Percentiles rank a stretch among this genome's conserved stretches.
These are phyloP conservation scores for Zygotorulaspora mrakii DNA, from an alignment of 1,139 yeast species.

Conservation along the genomic window DNA sequence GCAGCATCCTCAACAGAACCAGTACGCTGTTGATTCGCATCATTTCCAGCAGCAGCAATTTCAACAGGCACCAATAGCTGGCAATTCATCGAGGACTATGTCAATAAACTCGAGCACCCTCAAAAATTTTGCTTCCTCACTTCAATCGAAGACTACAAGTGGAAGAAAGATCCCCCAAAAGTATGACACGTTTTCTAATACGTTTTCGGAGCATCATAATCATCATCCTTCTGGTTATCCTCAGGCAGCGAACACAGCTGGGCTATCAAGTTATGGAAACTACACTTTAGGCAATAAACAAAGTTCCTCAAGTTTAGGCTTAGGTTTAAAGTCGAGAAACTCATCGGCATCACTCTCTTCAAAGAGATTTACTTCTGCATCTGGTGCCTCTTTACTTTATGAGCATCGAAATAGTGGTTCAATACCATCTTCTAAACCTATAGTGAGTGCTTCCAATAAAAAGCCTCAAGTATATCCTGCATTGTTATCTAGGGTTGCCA, in stretches of 20 bases:
- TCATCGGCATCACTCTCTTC: constrained; percentile 37
- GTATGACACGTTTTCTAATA: constrained; percentile 33
- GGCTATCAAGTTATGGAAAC: constrained; percentile 6
- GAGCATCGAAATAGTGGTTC: constrained; percentile 25
- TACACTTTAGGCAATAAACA: constrained; percentile 12
- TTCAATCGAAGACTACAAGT: constrained; percentile 38
- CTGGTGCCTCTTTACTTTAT: constrained; percentile 32
- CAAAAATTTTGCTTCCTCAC: constrained; percentile 34
- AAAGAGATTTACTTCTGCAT: constrained; percentile 33
- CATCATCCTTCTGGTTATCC: constrained; percentile 8
- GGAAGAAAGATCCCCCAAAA: constrained; percentile 45
- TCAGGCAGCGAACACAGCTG: constrained; percentile 6
- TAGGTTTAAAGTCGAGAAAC: constrained; percentile 38
- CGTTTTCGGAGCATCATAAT: constrained; percentile 18
- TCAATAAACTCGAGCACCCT: constrained; percentile 37
- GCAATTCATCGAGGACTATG: constrained; percentile 30
- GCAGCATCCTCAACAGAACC: constrained; percentile 18
- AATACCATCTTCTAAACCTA: constrained; percentile 30
- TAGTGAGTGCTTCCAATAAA: constrained; percentile 28
- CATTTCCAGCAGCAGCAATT: constrained; percentile 9
- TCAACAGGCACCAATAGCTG: constrained; percentile 7
- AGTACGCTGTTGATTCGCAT: constrained; percentile 12
- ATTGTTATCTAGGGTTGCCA: constrained; percentile 77
- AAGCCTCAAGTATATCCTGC: constrained; percentile 69
- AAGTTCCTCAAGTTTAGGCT: constrained; percentile 27